phyloP scores from a whole-genome alignment of 2,329 filamentous ascomycete species.

The Metarhizium brunneum region DNA sequence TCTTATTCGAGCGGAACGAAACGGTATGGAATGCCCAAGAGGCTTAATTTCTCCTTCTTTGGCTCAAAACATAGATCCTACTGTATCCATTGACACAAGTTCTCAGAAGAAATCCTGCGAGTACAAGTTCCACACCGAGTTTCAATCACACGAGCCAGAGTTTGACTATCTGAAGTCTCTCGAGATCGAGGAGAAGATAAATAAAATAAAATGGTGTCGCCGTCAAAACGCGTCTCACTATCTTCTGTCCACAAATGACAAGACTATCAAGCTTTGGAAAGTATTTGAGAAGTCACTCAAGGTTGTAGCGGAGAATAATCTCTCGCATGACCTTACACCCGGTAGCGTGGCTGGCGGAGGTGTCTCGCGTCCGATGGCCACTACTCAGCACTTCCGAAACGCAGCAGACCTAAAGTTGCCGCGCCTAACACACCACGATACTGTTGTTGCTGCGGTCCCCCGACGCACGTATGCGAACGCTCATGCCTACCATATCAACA shows the following conservation, averaged over 20 bases:
- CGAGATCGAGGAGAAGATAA: slow-evolving; percentile 99
- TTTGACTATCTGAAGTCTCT: slow-evolving; percentile 99
- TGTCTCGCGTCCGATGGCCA: slow-evolving; percentile 57
- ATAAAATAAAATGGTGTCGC: slow-evolving; percentile 99
- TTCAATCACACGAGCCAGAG: slow-evolving; percentile 98
- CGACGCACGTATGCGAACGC: slow-evolving; percentile 96
- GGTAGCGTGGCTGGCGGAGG: slow-evolving; percentile 65
- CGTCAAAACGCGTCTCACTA: slow-evolving; percentile 98
- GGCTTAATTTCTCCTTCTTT: neutral
- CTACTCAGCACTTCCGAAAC: slow-evolving; percentile 67
- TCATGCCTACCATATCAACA: slow-evolving; percentile 99
- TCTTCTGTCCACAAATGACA: slow-evolving; percentile 96
- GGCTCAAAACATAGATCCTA: neutral
- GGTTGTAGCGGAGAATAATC: slow-evolving; percentile 97
- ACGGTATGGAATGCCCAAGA: slow-evolving; percentile 51
- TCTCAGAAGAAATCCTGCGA: slow-evolving; percentile 97
- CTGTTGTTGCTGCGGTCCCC: slow-evolving; percentile 91
- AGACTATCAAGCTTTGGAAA: slow-evolving; percentile 99
- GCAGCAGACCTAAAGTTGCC: slow-evolving; percentile 83
- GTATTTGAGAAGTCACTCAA: slow-evolving; percentile 99
- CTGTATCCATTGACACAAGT: slow-evolving; percentile 1
- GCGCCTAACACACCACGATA: slow-evolving; percentile 94
- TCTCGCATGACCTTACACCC: slow-evolving; percentile 88
- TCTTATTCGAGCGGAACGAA: slow-evolving; percentile 88
- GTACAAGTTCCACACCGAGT: slow-evolving; percentile 99